phyloP scores from a whole-genome alignment of 441 rosid genomes.

The Melastoma candidum region DNA sequence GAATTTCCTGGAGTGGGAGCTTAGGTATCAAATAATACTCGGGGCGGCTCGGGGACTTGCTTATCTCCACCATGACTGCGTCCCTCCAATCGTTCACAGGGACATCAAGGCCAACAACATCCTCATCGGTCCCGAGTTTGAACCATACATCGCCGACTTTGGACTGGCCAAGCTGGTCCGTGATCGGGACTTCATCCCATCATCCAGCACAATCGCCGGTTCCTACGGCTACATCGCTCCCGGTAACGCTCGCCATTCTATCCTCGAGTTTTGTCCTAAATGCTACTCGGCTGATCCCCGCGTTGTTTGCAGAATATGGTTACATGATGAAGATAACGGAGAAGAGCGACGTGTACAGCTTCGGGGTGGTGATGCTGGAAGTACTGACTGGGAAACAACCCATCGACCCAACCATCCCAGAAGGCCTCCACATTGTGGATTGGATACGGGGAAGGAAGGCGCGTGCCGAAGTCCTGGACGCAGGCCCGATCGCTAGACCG shows the following conservation, averaged over 20 bases:
- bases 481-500: slow-evolving; percentile 12
- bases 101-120: slow-evolving; percentile 21
- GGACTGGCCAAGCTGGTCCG: slow-evolving; percentile 18
- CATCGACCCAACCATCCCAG: slow-evolving; percentile 16
- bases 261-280: too few species aligned
- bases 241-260: not conserved
- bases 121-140: slow-evolving; percentile 17
- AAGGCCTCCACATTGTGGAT: slow-evolving; percentile 20
- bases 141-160: slow-evolving; percentile 17
- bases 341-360: slow-evolving; percentile 22
- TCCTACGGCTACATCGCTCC: slow-evolving; percentile 20
- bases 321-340: slow-evolving; percentile 19
- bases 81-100: slow-evolving; percentile 18
- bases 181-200: slow-evolving; percentile 16
- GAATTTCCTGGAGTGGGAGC: slow-evolving; percentile 20
- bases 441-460: slow-evolving; percentile 17
- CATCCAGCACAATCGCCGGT: slow-evolving; percentile 17
- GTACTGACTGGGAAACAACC: slow-evolving; percentile 18
- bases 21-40: slow-evolving; percentile 16
- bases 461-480: slow-evolving; percentile 5
- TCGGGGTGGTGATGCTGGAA: slow-evolving; percentile 17
- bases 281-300: too few species aligned
- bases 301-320: slow-evolving; percentile 9
- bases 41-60: slow-evolving; percentile 18
- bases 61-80: slow-evolving; percentile 18